Evolutionary conservation across 2,329 filamentous ascomycete genomes (phyloP), one percentile per base, ranked within the genome.

Genomic region (Paraphoma chrysanthemicola): DNA sequence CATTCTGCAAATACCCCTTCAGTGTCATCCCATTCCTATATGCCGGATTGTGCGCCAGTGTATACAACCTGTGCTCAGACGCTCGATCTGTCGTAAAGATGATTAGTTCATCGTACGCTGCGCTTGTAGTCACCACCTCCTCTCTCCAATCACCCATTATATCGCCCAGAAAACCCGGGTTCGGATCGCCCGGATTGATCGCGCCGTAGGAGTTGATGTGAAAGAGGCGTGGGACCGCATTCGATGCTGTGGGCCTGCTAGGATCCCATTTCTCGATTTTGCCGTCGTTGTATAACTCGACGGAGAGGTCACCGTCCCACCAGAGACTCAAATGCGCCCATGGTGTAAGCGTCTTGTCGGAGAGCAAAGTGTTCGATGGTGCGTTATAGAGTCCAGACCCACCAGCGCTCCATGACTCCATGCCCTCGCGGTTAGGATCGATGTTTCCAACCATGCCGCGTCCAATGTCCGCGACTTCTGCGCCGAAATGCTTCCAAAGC

Each of bases 11-110:
- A 48, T 59, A 54, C 5, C 53, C 59, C 23, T 61, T 59, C 38
- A 58, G 43, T 0, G 51, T 55, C 58, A 56, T 59, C 2, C 36
- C 52, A 31, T 61, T 61, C 5, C 55, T 55, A 56, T 59, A 59
- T 17, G 48, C 48, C 2, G 51, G 54, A 44, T 60, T 60, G 18
- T 58, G 51, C 10, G 58, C 46, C 1, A 60, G 46, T 14, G 48
- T 55, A 49, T 60, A 57, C 17, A 60, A 18, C 6, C 58, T 42
- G 2, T 14, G 33, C 33, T 36, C 33, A 36, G 10, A 10, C 14
- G 33, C 3, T 14, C 14, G 33, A 36, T 36, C 33, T 10, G 10
- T 36, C 10, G 14, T 10, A 36, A 36, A 36, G 14, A 36, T 10
- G 33, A 36, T 36, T 3, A 36, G 6, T 14, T 36, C 2, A 36